phyloP scores from a whole-genome alignment of 176 grass and related monocot genomes.

The Oryza officinalis region DNA sequence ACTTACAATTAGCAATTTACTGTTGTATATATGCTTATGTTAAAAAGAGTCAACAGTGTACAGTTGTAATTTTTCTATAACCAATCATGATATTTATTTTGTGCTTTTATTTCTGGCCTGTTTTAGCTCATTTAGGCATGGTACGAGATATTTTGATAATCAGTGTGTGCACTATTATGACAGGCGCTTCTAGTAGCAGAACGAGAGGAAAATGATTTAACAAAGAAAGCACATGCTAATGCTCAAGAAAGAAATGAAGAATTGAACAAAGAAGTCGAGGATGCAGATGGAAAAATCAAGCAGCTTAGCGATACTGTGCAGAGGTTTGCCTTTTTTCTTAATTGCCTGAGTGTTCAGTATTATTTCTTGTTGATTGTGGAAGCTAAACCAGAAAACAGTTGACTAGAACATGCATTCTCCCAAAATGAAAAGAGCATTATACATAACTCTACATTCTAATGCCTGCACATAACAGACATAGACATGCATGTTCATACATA shows the following conservation, averaged over 20 bases:
- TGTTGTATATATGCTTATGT: conserved; percentile 9
- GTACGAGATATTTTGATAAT: conserved; percentile 20
- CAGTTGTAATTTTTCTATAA: background rate
- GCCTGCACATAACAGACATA: background rate
- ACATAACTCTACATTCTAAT: background rate
- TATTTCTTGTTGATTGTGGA: conserved; percentile 15
- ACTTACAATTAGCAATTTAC: background rate
- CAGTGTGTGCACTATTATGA: conserved; percentile 24
- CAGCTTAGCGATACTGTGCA: conserved; percentile 55
- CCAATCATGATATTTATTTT: background rate
- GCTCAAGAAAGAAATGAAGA: conserved; percentile 63
- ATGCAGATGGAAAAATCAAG: conserved; percentile 50
- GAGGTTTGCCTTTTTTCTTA: conserved; percentile 52
- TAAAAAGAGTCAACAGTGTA: background rate
- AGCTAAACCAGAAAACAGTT: background rate
- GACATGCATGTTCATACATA: conserved; percentile 6
- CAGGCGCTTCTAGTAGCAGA: conserved; percentile 61
- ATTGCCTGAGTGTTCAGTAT: conserved; percentile 18
- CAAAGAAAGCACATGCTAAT: conserved; percentile 50
- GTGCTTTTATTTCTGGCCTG: conserved; percentile 7
- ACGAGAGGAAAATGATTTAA: conserved; percentile 49
- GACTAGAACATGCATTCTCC: background rate
- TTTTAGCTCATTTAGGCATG: conserved; percentile 16
- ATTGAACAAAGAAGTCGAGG: conserved; percentile 53
- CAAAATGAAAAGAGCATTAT: background rate